Evolutionary conservation across 2,329 filamentous ascomycete species (phyloP).

Genomic region (Colletotrichum salicis): DNA sequence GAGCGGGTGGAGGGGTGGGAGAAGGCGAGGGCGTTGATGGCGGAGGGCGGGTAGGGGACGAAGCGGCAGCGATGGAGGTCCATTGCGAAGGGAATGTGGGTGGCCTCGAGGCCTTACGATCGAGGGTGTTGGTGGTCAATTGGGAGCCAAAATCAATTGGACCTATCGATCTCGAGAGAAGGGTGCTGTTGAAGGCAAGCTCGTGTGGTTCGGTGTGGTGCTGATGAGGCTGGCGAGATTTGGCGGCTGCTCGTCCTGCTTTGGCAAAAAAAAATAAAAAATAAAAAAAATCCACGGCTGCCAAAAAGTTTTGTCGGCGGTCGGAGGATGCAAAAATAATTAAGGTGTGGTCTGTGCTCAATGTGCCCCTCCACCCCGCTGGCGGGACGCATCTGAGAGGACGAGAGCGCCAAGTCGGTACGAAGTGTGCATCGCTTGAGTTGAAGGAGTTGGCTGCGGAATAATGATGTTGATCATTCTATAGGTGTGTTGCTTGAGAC

Average conservation of each 20-base stretch:
- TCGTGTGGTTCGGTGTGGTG: background rate
- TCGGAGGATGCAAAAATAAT: constrained; percentile 35
- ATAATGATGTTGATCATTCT: background rate
- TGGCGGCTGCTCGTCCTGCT: constrained; percentile 1
- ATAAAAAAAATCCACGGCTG: constrained; percentile 27
- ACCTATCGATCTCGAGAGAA: too few species aligned
- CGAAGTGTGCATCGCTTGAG: background rate
- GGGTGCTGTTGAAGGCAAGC: background rate
- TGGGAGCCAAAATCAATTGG: constrained; percentile 12
- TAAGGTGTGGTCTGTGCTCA: constrained; percentile 46
- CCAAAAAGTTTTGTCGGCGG: constrained; percentile 40
- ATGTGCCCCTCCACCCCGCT: constrained; percentile 37
- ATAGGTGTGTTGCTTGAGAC: background rate
- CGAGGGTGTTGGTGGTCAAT: constrained; percentile 18
- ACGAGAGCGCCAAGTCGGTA: constrained; percentile 21
- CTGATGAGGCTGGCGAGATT: constrained; percentile 17
- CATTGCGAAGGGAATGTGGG: constrained; percentile 62
- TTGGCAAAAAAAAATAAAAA: background rate
- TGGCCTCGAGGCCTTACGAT: constrained; percentile 22
- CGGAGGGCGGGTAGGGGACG: constrained; percentile 88
- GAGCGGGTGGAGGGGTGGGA: constrained; percentile 74
- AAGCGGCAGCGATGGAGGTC: constrained; percentile 98
- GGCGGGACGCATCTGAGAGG: constrained; percentile 24
- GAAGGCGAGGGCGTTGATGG: constrained; percentile 95
- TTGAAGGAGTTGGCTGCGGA: background rate